Conservation (phyloP, 495 filamentous ascomycete genomes). For the Aspergillus olivimuriae region DNA sequence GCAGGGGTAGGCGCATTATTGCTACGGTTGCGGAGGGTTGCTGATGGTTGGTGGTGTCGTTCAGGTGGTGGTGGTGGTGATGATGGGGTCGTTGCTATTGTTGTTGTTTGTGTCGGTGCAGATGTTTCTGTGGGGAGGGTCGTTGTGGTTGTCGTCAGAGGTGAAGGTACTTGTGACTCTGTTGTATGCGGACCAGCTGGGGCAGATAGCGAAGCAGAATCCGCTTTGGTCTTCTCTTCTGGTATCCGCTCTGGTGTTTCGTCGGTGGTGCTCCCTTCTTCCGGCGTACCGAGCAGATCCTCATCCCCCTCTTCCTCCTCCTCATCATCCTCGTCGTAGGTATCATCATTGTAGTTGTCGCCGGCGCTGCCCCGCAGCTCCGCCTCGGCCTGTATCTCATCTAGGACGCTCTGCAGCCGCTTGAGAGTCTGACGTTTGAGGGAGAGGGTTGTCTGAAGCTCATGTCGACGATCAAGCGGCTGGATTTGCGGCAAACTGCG, state of each 20-base stretch:
- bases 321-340: slow-evolving; percentile 24
- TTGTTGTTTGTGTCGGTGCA: slow-evolving; percentile 4
- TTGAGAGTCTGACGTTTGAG: slow-evolving; percentile 59
- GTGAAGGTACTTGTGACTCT: not conserved
- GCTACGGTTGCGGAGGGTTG: slow-evolving; percentile 32
- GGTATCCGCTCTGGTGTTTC: slow-evolving; percentile 1
- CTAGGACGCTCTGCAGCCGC: slow-evolving; percentile 53
- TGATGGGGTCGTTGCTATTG: slow-evolving; percentile 8
- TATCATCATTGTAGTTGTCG: slow-evolving; percentile 3
- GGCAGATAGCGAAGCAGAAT: too few species aligned
- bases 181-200: too few species aligned
- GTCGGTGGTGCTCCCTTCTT: slow-evolving; percentile 15
- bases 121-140: slow-evolving; percentile 14
- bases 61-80: slow-evolving; percentile 10
- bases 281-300: slow-evolving; percentile 27
- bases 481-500: slow-evolving; percentile 62
- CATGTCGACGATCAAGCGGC: slow-evolving; percentile 56
- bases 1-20: slow-evolving; percentile 10
- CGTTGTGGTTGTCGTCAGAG: slow-evolving; percentile 3
- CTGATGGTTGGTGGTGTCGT: slow-evolving; percentile 4
- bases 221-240: slow-evolving; percentile 3
- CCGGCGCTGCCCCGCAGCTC: slow-evolving; percentile 7
- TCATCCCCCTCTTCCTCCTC: slow-evolving; percentile 28
- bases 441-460: slow-evolving; percentile 59
- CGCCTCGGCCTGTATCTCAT: slow-evolving; percentile 31